These are phyloP conservation scores for Aegilops sharonensis DNA, from an alignment of 176 grass and related monocot species.

Conservation along the genomic window DNA sequence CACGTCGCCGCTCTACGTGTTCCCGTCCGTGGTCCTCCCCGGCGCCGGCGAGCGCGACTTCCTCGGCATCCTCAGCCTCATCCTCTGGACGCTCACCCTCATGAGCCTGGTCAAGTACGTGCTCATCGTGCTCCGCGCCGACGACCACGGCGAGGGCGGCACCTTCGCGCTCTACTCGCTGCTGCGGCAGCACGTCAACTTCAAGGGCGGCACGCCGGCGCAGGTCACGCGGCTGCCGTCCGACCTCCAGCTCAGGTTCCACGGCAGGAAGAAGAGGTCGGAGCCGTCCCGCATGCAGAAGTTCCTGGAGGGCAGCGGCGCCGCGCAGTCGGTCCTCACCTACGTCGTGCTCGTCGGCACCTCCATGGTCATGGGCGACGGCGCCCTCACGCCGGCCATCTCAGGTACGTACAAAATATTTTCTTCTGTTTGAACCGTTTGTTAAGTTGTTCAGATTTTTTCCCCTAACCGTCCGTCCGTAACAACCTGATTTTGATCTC, in stretches of 20 bases:
- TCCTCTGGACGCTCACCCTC: slow-evolving; percentile 61
- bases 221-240: slow-evolving; percentile 28
- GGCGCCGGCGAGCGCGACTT: slow-evolving; percentile 43
- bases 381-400: slow-evolving; percentile 68
- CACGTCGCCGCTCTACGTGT: slow-evolving; percentile 70
- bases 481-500: not conserved
- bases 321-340: slow-evolving; percentile 36
- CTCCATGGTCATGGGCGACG: slow-evolving; percentile 70
- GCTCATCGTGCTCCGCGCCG: slow-evolving; percentile 47
- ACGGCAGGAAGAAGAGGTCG: slow-evolving; percentile 12
- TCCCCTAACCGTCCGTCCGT: not conserved
- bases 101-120: slow-evolving; percentile 70
- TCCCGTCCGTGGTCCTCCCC: slow-evolving; percentile 49
- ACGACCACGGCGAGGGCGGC: slow-evolving; percentile 74
- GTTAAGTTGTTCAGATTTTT: not conserved
- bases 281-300: slow-evolving; percentile 26
- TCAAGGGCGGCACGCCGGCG: slow-evolving; percentile 52
- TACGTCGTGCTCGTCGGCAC: slow-evolving; percentile 56
- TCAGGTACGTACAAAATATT: slow-evolving; percentile 43
- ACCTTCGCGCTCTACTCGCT: slow-evolving; percentile 78
- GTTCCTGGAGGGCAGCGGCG: slow-evolving; percentile 41
- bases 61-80: slow-evolving; percentile 57
- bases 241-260: slow-evolving; percentile 41
- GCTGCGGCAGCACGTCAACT: slow-evolving; percentile 53
- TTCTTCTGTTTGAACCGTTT: not conserved